Evolutionary conservation across 148 eudicot genomes (phyloP).

Genomic region (Nepenthes mirabilis): DNA sequence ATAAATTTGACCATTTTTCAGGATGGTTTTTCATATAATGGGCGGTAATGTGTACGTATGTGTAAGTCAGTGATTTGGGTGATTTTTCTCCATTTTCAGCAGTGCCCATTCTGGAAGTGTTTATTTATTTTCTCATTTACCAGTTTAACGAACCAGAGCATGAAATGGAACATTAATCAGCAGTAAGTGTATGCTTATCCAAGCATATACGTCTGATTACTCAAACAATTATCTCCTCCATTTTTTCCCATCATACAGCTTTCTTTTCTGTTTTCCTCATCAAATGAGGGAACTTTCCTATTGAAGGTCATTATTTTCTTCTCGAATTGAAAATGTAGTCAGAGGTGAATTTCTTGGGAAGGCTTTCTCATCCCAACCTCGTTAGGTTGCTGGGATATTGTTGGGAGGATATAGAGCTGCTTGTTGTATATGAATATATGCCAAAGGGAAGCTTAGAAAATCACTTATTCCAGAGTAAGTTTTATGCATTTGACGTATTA

Average conservation of each 20-base stretch:
- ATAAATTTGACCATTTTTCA: too few relatives aligned
- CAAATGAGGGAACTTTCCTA: background rate
- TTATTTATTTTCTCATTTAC: too few relatives aligned
- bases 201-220: too few relatives aligned
- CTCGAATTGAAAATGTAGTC: constrained; percentile 26
- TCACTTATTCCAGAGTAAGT: constrained; percentile 52
- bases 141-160: too few relatives aligned
- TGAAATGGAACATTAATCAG: too few relatives aligned
- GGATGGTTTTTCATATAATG: too few relatives aligned
- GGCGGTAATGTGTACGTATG: too few relatives aligned
- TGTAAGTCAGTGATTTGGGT: too few relatives aligned
- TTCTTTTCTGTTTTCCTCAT: background rate
- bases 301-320: background rate
- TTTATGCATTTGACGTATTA: background rate
- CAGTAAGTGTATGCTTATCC: too few relatives aligned
- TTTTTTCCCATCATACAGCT: background rate
- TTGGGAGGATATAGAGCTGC: constrained; percentile 41
- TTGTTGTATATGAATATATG: constrained; percentile 52
- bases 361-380: constrained; percentile 44
- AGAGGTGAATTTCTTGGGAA: constrained; percentile 49
- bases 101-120: too few relatives aligned
- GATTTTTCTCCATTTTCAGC: too few relatives aligned
- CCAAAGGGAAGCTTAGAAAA: constrained; percentile 52
- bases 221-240: background rate
- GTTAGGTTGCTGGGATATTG: constrained; percentile 54